phyloP scores from a whole-genome alignment of 1,284 basidiomycete genomes.

The Gymnopus androsaceus region DNA sequence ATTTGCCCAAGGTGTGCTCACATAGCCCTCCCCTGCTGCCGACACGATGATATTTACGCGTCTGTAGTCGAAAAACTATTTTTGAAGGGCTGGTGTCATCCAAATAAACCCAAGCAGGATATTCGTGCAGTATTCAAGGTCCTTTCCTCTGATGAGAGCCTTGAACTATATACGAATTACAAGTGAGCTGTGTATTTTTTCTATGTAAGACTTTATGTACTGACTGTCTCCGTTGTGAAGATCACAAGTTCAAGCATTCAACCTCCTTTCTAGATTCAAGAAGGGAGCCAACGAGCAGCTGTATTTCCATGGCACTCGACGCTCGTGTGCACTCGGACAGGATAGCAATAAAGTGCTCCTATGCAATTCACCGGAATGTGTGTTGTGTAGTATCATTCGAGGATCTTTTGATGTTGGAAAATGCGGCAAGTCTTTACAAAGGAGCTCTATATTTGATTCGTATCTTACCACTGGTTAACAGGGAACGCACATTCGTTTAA shows the following conservation, averaged over 20 bases:
- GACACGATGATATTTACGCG: no score
- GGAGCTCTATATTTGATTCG: not conserved
- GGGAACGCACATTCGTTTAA: slow-evolving; percentile 55
- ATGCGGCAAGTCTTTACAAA: slow-evolving; percentile 44
- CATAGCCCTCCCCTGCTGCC: no score
- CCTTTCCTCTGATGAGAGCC: slow-evolving; percentile 42
- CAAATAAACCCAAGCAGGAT: slow-evolving; percentile 50
- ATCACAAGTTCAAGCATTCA: slow-evolving; percentile 27
- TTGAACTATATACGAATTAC: slow-evolving; percentile 51
- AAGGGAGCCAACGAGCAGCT: slow-evolving; percentile 50
- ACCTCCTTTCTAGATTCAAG: slow-evolving; percentile 23
- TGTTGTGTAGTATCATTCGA: slow-evolving; percentile 53
- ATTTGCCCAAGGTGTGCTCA: slow-evolving; percentile 20
- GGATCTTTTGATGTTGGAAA: slow-evolving; percentile 55
- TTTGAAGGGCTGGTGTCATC: slow-evolving; percentile 57
- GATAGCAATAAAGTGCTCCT: slow-evolving; percentile 40
- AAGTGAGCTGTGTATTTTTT: slow-evolving; percentile 36
- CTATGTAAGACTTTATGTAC: not conserved
- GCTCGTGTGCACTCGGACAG: slow-evolving; percentile 56
- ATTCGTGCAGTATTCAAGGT: slow-evolving; percentile 56
- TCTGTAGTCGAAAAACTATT: slow-evolving; percentile 52
- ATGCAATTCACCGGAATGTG: slow-evolving; percentile 50
- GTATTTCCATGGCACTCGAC: slow-evolving; percentile 63
- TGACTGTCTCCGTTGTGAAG: slow-evolving; percentile 19
- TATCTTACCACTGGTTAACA: slow-evolving; percentile 22